Evolutionary conservation across 352 stramenopile species (phyloP), one percentile per base, ranked within the genome.

Genomic region (Phytophthora nicotianae): DNA sequence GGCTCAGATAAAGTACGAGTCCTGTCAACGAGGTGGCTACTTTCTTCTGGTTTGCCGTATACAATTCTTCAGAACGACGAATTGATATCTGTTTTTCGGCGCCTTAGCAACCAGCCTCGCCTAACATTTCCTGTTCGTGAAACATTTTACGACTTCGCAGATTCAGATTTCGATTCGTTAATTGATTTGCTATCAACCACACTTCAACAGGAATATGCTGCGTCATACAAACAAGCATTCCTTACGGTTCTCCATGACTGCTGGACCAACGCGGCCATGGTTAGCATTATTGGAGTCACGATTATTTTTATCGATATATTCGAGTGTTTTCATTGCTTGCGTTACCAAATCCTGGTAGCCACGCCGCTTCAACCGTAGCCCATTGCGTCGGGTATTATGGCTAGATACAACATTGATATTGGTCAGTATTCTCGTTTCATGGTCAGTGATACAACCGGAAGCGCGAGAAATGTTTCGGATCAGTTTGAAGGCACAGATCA

Each of bases 251-350:
- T 61, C 2, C 27, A 61, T 23, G 53, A 61, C 21, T 8, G 51
- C 14, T 61, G 41, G 41, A 52, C 29, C 2, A 53, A 61, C 37
- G 29, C 17, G 7, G 19, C 53, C 3, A 62, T 49, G 4, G 13
- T 62, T 13, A 62, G 53, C 16, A 32, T 56, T 5, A 50, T 64
- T 9, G 47, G 47, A 1, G 56, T 52, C 7, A 48, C 47, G 5
- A n/a, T 45, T 1, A 4, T 42, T 17, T 63, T 58, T 17, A 52
- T 64, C 6, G 29, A 57, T 37, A 38, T n/a, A 13, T 64, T 2
- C 17, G 38, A 16, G 24, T 13, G 5, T 10, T 64, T 47, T 50
- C 47, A 9, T 11, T 63, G 17, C 16, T 64, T 16, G 47, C 56
- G n/a, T 11, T 19, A 1, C 46, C 56, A 46, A 63, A 57, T 40